Evolutionary conservation across 2,329 filamentous ascomycete genomes (phyloP), one percentile per base, ranked within the genome.

Genomic region (Geosmithia flava): DNA sequence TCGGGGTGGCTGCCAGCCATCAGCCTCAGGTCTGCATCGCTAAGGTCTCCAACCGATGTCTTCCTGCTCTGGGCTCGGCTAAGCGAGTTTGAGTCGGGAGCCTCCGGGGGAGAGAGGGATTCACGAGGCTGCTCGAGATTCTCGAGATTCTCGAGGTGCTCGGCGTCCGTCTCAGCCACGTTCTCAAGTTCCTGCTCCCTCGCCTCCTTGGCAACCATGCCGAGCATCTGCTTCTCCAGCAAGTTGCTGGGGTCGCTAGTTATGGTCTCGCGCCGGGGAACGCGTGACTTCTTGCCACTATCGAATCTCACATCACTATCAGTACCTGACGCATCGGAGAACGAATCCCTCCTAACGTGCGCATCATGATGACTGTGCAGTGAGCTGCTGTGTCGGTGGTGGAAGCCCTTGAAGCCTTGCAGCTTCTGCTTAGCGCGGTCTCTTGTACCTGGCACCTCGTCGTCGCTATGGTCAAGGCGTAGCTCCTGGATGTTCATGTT

Each of bases 401-500:
- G 70, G 16, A 75, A 65, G n/a, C 71, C 69, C 44, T 72, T 71
- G 47, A 81, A 61, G 16, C 59, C 74, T n/a, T 75, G 73, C 11
- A 83, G 62, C 53, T 77, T 82, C 54, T 80, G 75, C 39, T 74
- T 75, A 15, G 78, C 76, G 43, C 78, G 75, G 16, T 78, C 78
- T 49, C 76, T 72, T 17, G 69, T 62, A 53, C 67, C 56, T 16
- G 33, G 33, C 33, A 11, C 15, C 11, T 37, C 33, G 45, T 75
- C 62, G 51, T 71, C 60, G 20, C 30, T 49, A 7, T 45, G 44
- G 20, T 42, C 37, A 17, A 46, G 37, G 15, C 44, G 30, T n/a
- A 46, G n/a, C 20, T 45, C 48, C 19, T 49, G 44, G 7, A 37
- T 16, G 20, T 44, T 42, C 4, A 33, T n/a, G n/a, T 33, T 27